Base-by-base conservation (phyloP, 352 stramenopile genomes). In the Globisporangium echinulatum region DNA sequence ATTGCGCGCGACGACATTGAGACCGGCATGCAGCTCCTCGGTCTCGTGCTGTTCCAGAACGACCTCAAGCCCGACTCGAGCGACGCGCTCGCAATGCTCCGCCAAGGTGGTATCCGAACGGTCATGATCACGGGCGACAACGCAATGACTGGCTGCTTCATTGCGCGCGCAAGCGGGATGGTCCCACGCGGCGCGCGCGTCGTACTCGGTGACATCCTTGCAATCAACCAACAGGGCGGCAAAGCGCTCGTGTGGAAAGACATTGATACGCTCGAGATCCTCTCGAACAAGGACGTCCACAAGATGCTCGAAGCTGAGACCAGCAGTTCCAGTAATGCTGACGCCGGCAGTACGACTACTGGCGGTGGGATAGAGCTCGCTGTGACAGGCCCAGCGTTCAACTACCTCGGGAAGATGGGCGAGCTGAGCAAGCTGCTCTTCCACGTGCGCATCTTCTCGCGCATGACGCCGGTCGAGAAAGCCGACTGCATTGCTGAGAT, bases 111-210 rank as follows among this genome's bases (percentile, higher is more conserved):
- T 61, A 77, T 94, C 54, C 67, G 72, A 7, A 68, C 67, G 17
- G 75, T 84, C 4, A 96, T 96, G 74, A 82, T 96, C 49, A 96
- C 88, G 10, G 84, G 86, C 0, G 82, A 95, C 54, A 90, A 87
- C 39, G 71, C 74, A 2, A 74, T 85, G 63, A 77, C 62, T 25
- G 75, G 68, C 3, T 79, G 70, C 55, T 84, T 77, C 51, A 78
- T 87, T 19, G 74, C 79, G 39, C 70, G 71, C 2, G 59, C 66
- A 9, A 70, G 67, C 46, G 72, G 72, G 4, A 84, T 86, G 64
- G 58, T 84, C 0, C 44, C 58, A 3, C 13, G 57, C 3, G 33
- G 50, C 11, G 70, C 72, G 15, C 64, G 68, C 5, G 68, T 84
- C 33, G 63, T 87, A 14, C 56, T 85, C 5, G 74, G 62, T 4